phyloP scores from a whole-genome alignment of 805 yeast genomes.

The Sungouiella blattae region DNA sequence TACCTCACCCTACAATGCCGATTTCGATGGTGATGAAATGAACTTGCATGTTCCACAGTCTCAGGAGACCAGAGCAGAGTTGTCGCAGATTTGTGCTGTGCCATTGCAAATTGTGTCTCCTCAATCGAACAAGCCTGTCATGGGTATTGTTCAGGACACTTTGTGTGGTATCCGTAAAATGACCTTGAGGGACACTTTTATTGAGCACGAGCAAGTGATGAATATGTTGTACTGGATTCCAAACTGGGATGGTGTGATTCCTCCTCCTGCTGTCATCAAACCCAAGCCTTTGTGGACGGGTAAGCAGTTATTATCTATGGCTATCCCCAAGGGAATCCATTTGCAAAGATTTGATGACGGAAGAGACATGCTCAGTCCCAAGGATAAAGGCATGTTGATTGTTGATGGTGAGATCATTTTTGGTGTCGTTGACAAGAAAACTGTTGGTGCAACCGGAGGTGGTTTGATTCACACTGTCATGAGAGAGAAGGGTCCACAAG shows the following conservation, averaged over 20 bases:
- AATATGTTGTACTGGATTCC: slow-evolving; percentile 98
- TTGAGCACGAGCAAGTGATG: slow-evolving; percentile 93
- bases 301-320: slow-evolving; percentile 86
- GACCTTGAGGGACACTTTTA: slow-evolving; percentile 85
- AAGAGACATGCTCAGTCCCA: slow-evolving; percentile 76
- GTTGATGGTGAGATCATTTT: slow-evolving; percentile 95
- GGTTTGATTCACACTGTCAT: slow-evolving; percentile 96
- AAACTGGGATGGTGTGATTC: slow-evolving; percentile 97
- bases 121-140: slow-evolving; percentile 97
- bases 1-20: slow-evolving; percentile 99
- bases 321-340: slow-evolving; percentile 94
- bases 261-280: slow-evolving; percentile 88
- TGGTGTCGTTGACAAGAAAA: slow-evolving; percentile 97
- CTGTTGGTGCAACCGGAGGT: slow-evolving; percentile 98
- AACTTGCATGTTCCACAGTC: slow-evolving; percentile 98
- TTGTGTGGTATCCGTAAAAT: slow-evolving; percentile 94
- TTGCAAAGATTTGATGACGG: slow-evolving; percentile 91
- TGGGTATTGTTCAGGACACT: slow-evolving; percentile 99
- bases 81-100: slow-evolving; percentile 92
- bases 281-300: slow-evolving; percentile 99
- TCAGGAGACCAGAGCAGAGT: slow-evolving; percentile 95
- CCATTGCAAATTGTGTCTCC: slow-evolving; percentile 98
- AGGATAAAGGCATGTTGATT: slow-evolving; percentile 93
- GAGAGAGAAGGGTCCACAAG: slow-evolving; percentile 93
- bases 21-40: slow-evolving; percentile 99